Base-by-base conservation (phyloP, 768 basidiomycete species). In the Hygrophorus pudorinus region DNA sequence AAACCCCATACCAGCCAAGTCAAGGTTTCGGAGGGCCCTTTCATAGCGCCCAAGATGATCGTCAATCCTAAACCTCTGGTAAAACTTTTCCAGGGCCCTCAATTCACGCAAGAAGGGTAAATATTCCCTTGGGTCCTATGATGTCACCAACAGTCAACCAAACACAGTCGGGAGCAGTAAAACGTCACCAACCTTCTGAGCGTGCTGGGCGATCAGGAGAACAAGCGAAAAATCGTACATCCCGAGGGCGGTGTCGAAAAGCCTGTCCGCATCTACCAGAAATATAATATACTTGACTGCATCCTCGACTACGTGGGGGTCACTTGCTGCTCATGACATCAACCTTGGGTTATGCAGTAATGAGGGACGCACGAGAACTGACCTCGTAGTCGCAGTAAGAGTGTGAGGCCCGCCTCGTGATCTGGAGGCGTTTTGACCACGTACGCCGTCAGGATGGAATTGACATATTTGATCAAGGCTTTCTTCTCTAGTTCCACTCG, bases 211-310 rank as follows among this genome's bases (percentile, higher is more conserved):
- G 33, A 99, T 78, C 82, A 98, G 83, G 17, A 98, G 68, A 5
- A 97, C 94, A 13, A 99, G 68, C 21, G 87, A 81, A 66, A 98
- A 98, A 62, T 99, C 92, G 57, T 99, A 99, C 92, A 98, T 98
- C 14, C 96, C 96, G 27, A 99, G 73, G 1, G 96, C 96, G 9
- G 87, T 85, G 59, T 98, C 81, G 64, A 94, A 98, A 3, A 99
- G 72, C 36, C 72, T 71, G 54, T 98, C 79, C 0, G 91, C 91
- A 52, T 98, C 90, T 14, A 91, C 89, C 27, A 99, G 76, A 72
- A 98, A 99, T 60, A 98, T 97, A 59, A 98, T 84, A 57, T 98
- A 99, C 58, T 93, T 97, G 55, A 98, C 86, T 5, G 96, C 96
- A 47, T 97, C 93, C 57, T 99, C 93, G 11, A 96, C 88, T 2